Percentiles rank a stretch among this genome's conserved stretches.
Conservation (phyloP, 306 rosid species). For the Betula pendula region DNA sequence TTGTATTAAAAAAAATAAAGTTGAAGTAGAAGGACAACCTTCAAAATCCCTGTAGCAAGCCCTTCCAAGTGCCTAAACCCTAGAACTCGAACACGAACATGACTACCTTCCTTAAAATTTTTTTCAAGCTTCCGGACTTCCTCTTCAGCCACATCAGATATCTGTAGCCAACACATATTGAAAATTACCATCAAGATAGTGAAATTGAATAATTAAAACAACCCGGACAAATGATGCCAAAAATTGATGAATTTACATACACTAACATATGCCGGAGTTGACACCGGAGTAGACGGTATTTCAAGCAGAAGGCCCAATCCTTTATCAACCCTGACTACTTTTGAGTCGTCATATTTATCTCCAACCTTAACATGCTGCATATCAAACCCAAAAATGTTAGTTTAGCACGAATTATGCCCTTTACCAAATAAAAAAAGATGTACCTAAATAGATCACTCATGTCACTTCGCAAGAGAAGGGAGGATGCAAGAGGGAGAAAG, state of each 20-base stretch:
- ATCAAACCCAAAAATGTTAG: constrained; percentile 19
- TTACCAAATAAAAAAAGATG: constrained; percentile 4
- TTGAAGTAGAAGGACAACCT: constrained; percentile 47
- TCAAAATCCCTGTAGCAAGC: constrained; percentile 82
- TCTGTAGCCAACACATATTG: constrained; percentile 40
- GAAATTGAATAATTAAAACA: constrained; percentile 21
- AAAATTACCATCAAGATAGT: constrained; percentile 14
- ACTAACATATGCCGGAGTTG: constrained; percentile 80
- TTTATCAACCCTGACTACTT: constrained; percentile 84
- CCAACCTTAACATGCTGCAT: constrained; percentile 78
- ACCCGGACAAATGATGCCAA: not conserved
- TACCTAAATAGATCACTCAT: not conserved
- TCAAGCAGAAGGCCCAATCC: constrained; percentile 81
- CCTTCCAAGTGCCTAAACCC: constrained; percentile 94
- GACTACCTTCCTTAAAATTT: constrained; percentile 81
- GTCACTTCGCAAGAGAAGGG: not conserved
- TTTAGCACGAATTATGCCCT: constrained; percentile 19
- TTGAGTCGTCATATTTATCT: constrained; percentile 73
- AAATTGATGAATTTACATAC: constrained; percentile 47
- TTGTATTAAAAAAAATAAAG: not conserved
- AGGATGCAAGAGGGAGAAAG: not conserved
- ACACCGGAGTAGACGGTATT: constrained; percentile 62
- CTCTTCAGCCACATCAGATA: constrained; percentile 78
- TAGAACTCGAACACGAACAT: constrained; percentile 77
- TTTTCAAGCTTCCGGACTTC: constrained; percentile 75